These are phyloP conservation scores for Hirsutella thompsonii DNA, from an alignment of 2,329 filamentous ascomycete genomes.

Conservation along the genomic window DNA sequence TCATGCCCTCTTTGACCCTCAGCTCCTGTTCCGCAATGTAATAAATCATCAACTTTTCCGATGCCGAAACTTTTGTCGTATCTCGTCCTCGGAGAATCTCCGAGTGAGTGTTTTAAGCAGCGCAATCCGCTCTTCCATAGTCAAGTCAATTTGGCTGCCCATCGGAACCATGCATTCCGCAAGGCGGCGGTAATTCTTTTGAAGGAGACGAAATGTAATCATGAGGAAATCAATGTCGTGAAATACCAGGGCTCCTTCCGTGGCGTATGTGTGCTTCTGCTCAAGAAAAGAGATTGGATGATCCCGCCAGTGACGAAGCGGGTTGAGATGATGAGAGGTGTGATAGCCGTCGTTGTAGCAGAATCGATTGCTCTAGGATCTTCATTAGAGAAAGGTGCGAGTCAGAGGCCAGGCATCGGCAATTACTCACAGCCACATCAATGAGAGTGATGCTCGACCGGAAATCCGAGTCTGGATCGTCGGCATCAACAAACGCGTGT, in stretches of 20 bases:
- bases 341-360: constrained; percentile 79
- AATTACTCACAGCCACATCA: constrained; percentile 54
- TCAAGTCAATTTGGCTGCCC: constrained; percentile 56
- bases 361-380: constrained; percentile 57
- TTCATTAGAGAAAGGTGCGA: neutral
- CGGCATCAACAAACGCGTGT: constrained; percentile 66
- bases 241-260: constrained; percentile 61
- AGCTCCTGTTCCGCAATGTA: neutral
- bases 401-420: neutral
- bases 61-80: constrained; percentile 38
- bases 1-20: neutral
- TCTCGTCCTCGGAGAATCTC: constrained; percentile 52
- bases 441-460: constrained; percentile 68
- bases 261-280: constrained; percentile 52
- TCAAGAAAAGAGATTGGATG: constrained; percentile 63
- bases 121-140: constrained; percentile 45
- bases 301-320: constrained; percentile 67
- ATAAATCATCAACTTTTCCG: neutral
- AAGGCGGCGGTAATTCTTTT: constrained; percentile 58
- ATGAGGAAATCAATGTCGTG: constrained; percentile 73
- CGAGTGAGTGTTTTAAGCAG: constrained; percentile 55
- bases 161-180: constrained; percentile 63
- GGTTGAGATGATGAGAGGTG: constrained; percentile 70
- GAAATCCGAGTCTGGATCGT: constrained; percentile 65
- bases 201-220: constrained; percentile 54